Base-by-base conservation (phyloP, 2,329 filamentous ascomycete species). In the Talaromyces sp. region DNA sequence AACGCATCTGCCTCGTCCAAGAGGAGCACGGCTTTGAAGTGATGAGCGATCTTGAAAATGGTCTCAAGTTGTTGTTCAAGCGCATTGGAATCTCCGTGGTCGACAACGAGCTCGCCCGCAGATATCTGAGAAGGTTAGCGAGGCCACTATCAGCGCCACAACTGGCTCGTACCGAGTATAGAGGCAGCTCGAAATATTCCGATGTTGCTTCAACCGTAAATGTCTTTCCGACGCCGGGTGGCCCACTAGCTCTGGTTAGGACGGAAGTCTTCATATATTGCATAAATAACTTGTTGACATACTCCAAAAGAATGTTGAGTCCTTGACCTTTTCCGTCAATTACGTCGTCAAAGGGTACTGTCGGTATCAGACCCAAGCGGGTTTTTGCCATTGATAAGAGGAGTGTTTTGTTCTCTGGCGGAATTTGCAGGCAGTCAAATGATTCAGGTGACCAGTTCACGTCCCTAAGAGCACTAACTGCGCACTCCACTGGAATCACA, bases 1-100 rank as follows among this genome's bases (percentile, higher is more conserved):
- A 75, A 76, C 4, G 72, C 66, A 51, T 76, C 72, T 8, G 70
- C 72, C 55, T 76, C 68, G 55, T 76, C 72, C 7, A 76, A 58
- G 4, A 76, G 65, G 3, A 77, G 56, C 2, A 76, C 62, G 6
- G 65, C 56, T n/a, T 66, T 60, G 39, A 64, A 69, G 46, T 56
- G 54, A 20, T 51, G 58, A 4, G 65, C 58, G 24, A 66, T 62
- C 24, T 63, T 59, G 43, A 70, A 65, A 16, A 70, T 54, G 7
- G 39, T 52, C 24, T 59, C 39, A 29, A 69, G 56, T 36, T 65
- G 51, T 33, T 19, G 10, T 19, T 66, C 60, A 88, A 51, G 86
- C 17, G 63, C 51, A 16, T 55, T 33, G 8, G 65, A 56, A 41
- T 66, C 63, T 2, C 54, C 51, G 40, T 57, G 39, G 40, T 51